Percentiles rank a stretch among this genome's conserved stretches.
Evolutionary conservation across 1,284 basidiomycete genomes (phyloP).

Genomic region (Trametes sp.): DNA sequence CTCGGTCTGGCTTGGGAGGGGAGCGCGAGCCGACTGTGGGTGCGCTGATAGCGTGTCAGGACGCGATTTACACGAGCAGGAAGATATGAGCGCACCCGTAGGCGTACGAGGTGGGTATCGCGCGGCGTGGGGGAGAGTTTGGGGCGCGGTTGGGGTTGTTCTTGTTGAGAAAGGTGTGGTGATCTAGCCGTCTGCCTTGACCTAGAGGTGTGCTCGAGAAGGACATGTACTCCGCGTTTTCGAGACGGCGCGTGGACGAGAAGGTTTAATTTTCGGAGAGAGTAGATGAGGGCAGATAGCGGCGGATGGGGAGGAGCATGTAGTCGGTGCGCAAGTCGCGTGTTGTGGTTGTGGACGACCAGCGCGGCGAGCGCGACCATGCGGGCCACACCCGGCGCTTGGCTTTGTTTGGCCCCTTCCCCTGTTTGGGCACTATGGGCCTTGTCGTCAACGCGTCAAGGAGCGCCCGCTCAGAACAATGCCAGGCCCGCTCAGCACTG

Average conservation of each 20-base stretch:
- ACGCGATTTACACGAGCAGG: slow-evolving; percentile 26
- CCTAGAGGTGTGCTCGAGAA: slow-evolving; percentile 83
- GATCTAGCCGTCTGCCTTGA: slow-evolving; percentile 85
- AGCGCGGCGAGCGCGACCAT: slow-evolving; percentile 24
- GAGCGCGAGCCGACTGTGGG: slow-evolving; percentile 64
- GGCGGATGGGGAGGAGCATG: slow-evolving; percentile 25
- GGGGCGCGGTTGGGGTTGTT: slow-evolving; percentile 39
- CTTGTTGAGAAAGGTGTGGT: slow-evolving; percentile 77
- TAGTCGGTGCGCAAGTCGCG: slow-evolving; percentile 33
- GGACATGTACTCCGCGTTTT: slow-evolving; percentile 67
- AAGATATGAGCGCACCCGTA: slow-evolving; percentile 62
- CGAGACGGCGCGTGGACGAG: slow-evolving; percentile 14
- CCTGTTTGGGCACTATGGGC: slow-evolving; percentile 22
- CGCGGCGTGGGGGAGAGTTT: slow-evolving; percentile 47
- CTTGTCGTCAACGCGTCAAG: slow-evolving; percentile 20
- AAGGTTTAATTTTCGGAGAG: slow-evolving; percentile 8
- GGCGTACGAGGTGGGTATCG: slow-evolving; percentile 65
- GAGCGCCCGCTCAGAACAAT: slow-evolving; percentile 3
- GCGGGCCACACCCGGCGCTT: slow-evolving; percentile 16
- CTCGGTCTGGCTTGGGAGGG: slow-evolving; percentile 55
- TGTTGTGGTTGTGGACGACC: slow-evolving; percentile 33
- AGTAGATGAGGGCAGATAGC: slow-evolving; percentile 18
- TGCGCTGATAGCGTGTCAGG: slow-evolving; percentile 53
- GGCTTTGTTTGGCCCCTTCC: slow-evolving; percentile 22
- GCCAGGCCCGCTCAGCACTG: neutral